Evolutionary conservation across 208 protist species (phyloP).

Genomic region (Zelonia costaricensis): DNA sequence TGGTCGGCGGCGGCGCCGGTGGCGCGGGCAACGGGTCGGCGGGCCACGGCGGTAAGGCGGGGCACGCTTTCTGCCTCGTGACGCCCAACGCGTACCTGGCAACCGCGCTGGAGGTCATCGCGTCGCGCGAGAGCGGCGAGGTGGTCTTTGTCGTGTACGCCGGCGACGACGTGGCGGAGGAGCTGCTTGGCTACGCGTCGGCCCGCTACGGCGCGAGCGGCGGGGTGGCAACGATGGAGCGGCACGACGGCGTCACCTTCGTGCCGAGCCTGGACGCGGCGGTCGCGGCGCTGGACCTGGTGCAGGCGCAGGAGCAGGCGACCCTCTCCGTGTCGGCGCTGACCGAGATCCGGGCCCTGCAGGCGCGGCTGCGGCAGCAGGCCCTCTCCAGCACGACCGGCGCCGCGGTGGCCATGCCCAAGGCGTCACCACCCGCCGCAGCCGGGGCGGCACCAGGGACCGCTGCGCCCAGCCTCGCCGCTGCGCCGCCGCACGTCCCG

Average conservation of each 20-base stretch:
- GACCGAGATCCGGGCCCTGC: constrained; percentile 54
- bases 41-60: neutral
- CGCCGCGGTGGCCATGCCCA: constrained; percentile 13
- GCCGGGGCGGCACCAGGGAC: neutral
- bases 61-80: constrained; percentile 35
- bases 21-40: constrained; percentile 1
- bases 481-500: too few relatives aligned
- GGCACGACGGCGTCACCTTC: constrained; percentile 45
- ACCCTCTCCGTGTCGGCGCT: constrained; percentile 54
- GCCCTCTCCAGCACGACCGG: neutral
- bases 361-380: constrained; percentile 32
- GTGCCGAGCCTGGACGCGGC: constrained; percentile 48
- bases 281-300: constrained; percentile 38
- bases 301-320: constrained; percentile 52
- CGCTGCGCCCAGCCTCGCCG: neutral
- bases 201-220: constrained; percentile 26
- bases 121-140: constrained; percentile 39
- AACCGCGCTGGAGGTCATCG: constrained; percentile 53
- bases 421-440: neutral
- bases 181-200: constrained; percentile 46
- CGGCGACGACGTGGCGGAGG: constrained; percentile 65
- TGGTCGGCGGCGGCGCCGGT: neutral
- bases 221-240: constrained; percentile 47
- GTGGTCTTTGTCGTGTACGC: constrained; percentile 62
- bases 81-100: constrained; percentile 65